Evolutionary conservation across 208 protist species (phyloP).

Genomic region (Trypanosomatidae sp.): DNA sequence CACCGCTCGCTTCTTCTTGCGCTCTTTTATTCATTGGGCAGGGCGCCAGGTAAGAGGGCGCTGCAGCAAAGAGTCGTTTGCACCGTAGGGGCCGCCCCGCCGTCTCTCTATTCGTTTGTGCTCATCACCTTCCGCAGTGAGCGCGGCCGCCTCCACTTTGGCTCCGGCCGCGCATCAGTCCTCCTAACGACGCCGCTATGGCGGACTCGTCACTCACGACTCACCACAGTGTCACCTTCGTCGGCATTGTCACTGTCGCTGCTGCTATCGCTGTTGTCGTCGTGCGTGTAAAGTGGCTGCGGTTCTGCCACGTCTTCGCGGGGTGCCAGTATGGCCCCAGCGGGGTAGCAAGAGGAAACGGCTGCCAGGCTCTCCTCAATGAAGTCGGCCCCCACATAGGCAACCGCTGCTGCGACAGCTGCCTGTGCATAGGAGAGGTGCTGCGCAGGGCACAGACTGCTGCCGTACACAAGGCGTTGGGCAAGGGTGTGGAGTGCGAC

Average conservation of each 20-base stretch:
- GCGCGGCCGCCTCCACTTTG: background rate
- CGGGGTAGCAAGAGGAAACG: background rate
- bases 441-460: slow-evolving; percentile 28
- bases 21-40: too few relatives aligned
- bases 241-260: slow-evolving; percentile 1
- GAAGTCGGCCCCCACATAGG: background rate
- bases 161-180: background rate
- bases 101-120: background rate
- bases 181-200: background rate
- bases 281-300: slow-evolving; percentile 2
- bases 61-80: background rate
- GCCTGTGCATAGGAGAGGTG: slow-evolving; percentile 57
- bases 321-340: background rate
- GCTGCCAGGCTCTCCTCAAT: background rate
- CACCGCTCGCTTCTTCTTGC: too few relatives aligned
- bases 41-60: background rate
- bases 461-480: slow-evolving; percentile 60
- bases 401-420: background rate
- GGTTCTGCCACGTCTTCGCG: background rate
- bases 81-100: background rate
- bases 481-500: slow-evolving; percentile 36
- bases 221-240: background rate
- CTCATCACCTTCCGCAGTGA: background rate
- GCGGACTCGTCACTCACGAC: background rate
- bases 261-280: background rate